A percentile compares a stretch with the other conserved stretches of the same genome.
Evolutionary conservation across 352 stramenopile species (phyloP).

Genomic region (Globisporangium acanthophoron): DNA sequence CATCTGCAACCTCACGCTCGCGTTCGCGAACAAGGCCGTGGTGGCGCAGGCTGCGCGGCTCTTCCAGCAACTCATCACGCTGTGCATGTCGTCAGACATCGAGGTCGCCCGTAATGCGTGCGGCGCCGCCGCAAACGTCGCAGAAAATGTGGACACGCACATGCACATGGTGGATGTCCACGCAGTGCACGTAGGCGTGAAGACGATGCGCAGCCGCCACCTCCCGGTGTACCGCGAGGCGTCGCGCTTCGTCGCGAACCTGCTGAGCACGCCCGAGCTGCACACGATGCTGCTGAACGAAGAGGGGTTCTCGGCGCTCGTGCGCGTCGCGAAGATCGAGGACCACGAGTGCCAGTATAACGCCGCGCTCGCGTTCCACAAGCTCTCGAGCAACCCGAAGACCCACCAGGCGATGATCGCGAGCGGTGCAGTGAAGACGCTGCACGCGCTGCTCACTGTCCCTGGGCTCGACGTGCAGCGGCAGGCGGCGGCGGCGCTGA

Average conservation of each 20-base stretch:
- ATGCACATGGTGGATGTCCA: slow-evolving; percentile 79
- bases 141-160: slow-evolving; percentile 83
- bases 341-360: slow-evolving; percentile 91
- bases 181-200: slow-evolving; percentile 84
- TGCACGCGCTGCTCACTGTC: slow-evolving; percentile 74
- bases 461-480: slow-evolving; percentile 71
- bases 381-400: slow-evolving; percentile 69
- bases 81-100: slow-evolving; percentile 81
- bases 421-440: slow-evolving; percentile 44
- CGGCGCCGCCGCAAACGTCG: slow-evolving; percentile 89
- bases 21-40: slow-evolving; percentile 70
- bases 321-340: slow-evolving; percentile 86
- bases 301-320: slow-evolving; percentile 82
- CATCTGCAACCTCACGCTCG: slow-evolving; percentile 83
- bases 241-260: slow-evolving; percentile 84
- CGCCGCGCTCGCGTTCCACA: slow-evolving; percentile 83
- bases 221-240: slow-evolving; percentile 91
- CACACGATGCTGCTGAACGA: slow-evolving; percentile 79
- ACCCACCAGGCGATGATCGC: slow-evolving; percentile 70
- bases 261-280: slow-evolving; percentile 79
- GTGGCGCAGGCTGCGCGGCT: slow-evolving; percentile 46
- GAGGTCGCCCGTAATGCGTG: slow-evolving; percentile 91
- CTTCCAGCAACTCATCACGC: slow-evolving; percentile 56
- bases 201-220: slow-evolving; percentile 86
- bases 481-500: slow-evolving; percentile 89